Conservation (phyloP, 2,329 filamentous ascomycete species). For the Chalaropsis thielavioides region DNA sequence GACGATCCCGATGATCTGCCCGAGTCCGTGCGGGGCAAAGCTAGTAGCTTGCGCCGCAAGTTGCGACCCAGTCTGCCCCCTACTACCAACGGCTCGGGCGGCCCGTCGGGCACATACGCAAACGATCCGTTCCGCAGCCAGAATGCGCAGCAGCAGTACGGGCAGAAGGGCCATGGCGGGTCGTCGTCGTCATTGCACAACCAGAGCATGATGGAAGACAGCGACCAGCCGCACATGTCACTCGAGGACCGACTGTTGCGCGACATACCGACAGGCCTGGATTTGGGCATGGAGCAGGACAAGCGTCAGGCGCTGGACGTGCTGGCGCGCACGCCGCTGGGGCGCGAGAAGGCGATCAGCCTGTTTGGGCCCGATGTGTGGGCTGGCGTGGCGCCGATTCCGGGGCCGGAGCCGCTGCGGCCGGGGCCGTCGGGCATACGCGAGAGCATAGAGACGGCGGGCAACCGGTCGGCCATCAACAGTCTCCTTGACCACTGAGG, state of each 20-base stretch:
- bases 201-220: constrained; percentile 17
- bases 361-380: constrained; percentile 39
- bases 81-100: constrained; percentile 13
- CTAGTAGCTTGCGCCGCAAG: constrained; percentile 58
- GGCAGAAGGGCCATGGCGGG: constrained; percentile 18
- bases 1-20: constrained; percentile 84
- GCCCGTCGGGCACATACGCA: constrained; percentile 19
- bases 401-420: constrained; percentile 16
- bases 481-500: constrained; percentile 11
- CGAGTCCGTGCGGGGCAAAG: constrained; percentile 65
- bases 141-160: constrained; percentile 21
- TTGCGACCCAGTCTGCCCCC: constrained; percentile 39
- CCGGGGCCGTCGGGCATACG: constrained; percentile 22
- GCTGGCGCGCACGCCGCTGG: constrained; percentile 35
- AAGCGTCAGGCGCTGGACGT: constrained; percentile 40
- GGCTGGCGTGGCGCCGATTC: constrained; percentile 20
- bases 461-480: constrained; percentile 13
- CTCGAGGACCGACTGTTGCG: constrained; percentile 39
- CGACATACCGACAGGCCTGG: constrained; percentile 32
- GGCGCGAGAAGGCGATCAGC: constrained; percentile 36
- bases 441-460: constrained; percentile 16
- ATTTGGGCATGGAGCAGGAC: constrained; percentile 31
- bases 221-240: constrained; percentile 22
- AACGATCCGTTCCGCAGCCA: constrained; percentile 18
- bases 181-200: constrained; percentile 22